Evolutionary conservation across 2,329 filamentous ascomycete species (phyloP).

Genomic region (Blastomyces parvus): DNA sequence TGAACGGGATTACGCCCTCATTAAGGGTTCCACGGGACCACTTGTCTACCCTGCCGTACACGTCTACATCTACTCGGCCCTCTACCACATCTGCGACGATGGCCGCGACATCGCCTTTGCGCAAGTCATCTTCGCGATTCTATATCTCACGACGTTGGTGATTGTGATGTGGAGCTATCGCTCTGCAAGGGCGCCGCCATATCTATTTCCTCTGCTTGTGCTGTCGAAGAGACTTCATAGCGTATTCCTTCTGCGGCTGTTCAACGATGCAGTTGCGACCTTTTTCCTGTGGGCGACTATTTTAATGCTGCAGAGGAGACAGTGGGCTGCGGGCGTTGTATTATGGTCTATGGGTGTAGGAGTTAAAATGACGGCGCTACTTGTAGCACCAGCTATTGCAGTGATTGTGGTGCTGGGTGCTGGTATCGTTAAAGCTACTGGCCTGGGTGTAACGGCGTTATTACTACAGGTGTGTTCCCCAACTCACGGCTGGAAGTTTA

Average conservation of each 20-base stretch:
- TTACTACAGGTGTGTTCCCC: slow-evolving; percentile 60
- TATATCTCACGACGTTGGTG: slow-evolving; percentile 68
- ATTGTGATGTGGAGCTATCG: slow-evolving; percentile 74
- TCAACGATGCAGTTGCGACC: slow-evolving; percentile 89
- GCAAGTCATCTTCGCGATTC: slow-evolving; percentile 69
- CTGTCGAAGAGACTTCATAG: slow-evolving; percentile 89
- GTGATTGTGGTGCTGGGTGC: slow-evolving; percentile 64
- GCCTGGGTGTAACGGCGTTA: slow-evolving; percentile 59
- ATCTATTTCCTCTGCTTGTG: slow-evolving; percentile 74
- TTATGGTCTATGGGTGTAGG: slow-evolving; percentile 71
- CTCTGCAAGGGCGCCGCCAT: slow-evolving; percentile 53
- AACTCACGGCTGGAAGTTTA: background rate
- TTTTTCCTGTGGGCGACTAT: slow-evolving; percentile 78
- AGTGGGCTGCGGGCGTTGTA: slow-evolving; percentile 63
- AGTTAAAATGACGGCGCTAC: slow-evolving; percentile 88
- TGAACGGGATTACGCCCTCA: slow-evolving; percentile 78
- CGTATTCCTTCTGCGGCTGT: slow-evolving; percentile 82
- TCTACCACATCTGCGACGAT: slow-evolving; percentile 68
- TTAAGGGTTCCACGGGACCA: slow-evolving; percentile 81
- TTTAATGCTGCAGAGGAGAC: slow-evolving; percentile 61
- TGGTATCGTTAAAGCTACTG: slow-evolving; percentile 56
- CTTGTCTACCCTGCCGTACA: slow-evolving; percentile 92
- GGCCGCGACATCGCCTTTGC: slow-evolving; percentile 68
- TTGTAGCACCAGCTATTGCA: slow-evolving; percentile 72
- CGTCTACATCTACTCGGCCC: slow-evolving; percentile 75